phyloP scores from a whole-genome alignment of 495 filamentous ascomycete genomes.

The Chaetomium cochliodes region DNA sequence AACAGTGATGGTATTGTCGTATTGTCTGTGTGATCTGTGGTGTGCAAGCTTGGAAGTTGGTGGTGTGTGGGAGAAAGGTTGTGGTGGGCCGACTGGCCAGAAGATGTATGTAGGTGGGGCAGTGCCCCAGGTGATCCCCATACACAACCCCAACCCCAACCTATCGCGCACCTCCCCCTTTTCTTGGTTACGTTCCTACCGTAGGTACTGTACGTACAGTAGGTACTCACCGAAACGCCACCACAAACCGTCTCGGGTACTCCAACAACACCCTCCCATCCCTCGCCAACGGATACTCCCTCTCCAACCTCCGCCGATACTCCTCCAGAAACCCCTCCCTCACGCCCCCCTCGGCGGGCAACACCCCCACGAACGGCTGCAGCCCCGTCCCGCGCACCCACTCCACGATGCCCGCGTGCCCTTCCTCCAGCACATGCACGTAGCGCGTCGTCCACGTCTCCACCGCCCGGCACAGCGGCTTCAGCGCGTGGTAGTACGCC shows the following conservation, averaged over 20 bases:
- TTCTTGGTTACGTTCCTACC: no score
- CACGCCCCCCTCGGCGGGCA: slow-evolving; percentile 1
- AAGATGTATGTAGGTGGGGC: no score
- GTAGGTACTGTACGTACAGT: no score
- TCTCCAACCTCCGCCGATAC: slow-evolving; percentile 14
- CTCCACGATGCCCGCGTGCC: slow-evolving; percentile 51
- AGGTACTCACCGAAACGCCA: slow-evolving; percentile 17
- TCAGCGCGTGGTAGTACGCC: slow-evolving; percentile 49
- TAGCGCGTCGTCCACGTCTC: slow-evolving; percentile 55
- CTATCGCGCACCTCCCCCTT: no score
- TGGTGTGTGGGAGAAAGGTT: no score
- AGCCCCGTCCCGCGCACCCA: slow-evolving; percentile 59
- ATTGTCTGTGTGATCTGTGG: no score
- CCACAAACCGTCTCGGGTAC: slow-evolving; percentile 24
- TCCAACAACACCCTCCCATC: slow-evolving; percentile 22
- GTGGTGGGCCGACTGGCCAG: no score
- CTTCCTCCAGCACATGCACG: slow-evolving; percentile 48
- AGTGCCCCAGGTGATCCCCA: no score
- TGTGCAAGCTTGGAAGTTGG: no score
- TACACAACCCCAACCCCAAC: no score
- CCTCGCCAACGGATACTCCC: slow-evolving; percentile 6
- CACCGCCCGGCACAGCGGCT: slow-evolving; percentile 41
- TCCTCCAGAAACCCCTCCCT: slow-evolving; percentile 15
- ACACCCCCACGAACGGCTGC: slow-evolving; percentile 44
- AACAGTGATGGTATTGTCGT: no score